phyloP scores from a whole-genome alignment of 805 yeast genomes.

The Wickerhamiella alocasiicola region DNA sequence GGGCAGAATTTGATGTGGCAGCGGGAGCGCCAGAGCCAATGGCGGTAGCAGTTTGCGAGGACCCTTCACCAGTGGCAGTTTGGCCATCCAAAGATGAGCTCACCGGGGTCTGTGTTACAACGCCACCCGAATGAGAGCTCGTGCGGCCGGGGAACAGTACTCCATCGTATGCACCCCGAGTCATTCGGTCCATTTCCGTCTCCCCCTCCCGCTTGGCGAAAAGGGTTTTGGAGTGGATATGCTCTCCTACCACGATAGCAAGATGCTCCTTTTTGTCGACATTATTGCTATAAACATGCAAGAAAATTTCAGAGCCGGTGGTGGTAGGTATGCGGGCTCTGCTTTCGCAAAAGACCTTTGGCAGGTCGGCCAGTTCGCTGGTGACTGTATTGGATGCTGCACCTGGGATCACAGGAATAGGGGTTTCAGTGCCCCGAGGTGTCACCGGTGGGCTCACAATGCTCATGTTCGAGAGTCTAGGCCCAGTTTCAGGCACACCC shows the following conservation, averaged over 20 bases:
- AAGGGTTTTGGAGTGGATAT: slow-evolving; percentile 64
- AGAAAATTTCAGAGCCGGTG: slow-evolving; percentile 82
- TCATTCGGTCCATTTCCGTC: slow-evolving; percentile 87
- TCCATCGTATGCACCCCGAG: slow-evolving; percentile 96
- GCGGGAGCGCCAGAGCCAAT: slow-evolving; percentile 1
- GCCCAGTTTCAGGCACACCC: no score
- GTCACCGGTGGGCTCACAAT: slow-evolving; percentile 29
- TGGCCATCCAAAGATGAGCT: no score
- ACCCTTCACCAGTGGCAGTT: no score
- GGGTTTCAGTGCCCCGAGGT: slow-evolving; percentile 16
- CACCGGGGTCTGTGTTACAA: background rate
- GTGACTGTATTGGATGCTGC: no score
- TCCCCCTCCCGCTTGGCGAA: slow-evolving; percentile 54
- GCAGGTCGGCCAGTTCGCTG: slow-evolving; percentile 34
- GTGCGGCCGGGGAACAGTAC: slow-evolving; percentile 73
- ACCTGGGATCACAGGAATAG: background rate
- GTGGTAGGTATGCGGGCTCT: slow-evolving; percentile 96
- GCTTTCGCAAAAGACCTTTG: slow-evolving; percentile 75
- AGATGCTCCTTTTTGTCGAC: slow-evolving; percentile 86
- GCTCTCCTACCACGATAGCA: slow-evolving; percentile 94
- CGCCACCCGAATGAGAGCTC: background rate
- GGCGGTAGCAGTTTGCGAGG: no score
- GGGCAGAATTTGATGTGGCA: background rate
- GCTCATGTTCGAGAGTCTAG: slow-evolving; percentile 20
- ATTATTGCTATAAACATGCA: slow-evolving; percentile 79